Base-by-base conservation (phyloP, 2,329 filamentous ascomycete species). In the Penicillium glabrum region DNA sequence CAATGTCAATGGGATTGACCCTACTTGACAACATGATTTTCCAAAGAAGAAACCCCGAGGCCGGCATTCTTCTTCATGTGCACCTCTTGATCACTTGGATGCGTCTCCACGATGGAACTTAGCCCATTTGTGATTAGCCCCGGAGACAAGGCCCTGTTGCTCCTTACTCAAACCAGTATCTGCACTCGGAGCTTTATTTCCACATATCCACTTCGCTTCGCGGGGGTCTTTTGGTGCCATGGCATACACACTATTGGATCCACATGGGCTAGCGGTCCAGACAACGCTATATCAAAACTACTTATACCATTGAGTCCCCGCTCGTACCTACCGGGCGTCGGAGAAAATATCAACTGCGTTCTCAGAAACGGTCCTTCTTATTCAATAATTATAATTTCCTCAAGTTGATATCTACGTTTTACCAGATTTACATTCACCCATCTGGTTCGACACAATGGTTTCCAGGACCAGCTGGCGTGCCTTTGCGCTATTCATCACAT, bases 401-500 rank as follows among this genome's bases (percentile, higher is more conserved):
- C 39, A 10, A 11, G 3, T 21, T 23, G 7, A n/a, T 11, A 23
- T 23, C 23, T 14, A 41, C 10, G 2, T 41, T 41, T 13, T 11
- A 1, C 0, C 5, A n/a, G 5, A 21, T 21, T 41, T 5, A 13
- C 4, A 13, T 23, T 14, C 14, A 27, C 21, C 14, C 19, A 21
- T 26, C 16, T 10, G 31, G 26, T 16, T n/a, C 13, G 2, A 23
- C 8, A 45, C 8, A 44, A 71, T 72, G 64, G 26, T 45, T 31
- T 27, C 49, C 27, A 54, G 27, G 46, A 52, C 54, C 24, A 49
- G 52, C 53, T 69, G 68, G 68, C 59, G 58, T 44, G 51, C 57
- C 24, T 8, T 64, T 3, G 61, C 55, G 27, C 53, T 69, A 23
- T 64, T 56, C 2, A 19, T 67, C 7, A 60, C 58, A n/a, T 50